Evolutionary conservation across 768 basidiomycete species (phyloP).

Genomic region (Boletus pseudopeckii): DNA sequence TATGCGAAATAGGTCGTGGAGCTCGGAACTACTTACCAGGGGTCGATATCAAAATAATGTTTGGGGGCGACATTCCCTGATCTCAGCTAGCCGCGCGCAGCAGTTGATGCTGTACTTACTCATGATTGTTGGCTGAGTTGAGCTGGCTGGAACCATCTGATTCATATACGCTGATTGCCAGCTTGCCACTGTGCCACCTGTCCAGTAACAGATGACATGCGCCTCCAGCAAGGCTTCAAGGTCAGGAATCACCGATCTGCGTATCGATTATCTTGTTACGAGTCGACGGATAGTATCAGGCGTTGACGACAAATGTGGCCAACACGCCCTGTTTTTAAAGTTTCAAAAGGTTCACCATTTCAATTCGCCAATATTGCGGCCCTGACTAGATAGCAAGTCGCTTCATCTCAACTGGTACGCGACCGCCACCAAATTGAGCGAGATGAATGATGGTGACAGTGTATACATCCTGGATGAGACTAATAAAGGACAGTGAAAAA

Average conservation of each 20-base stretch:
- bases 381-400: slow-evolving; percentile 9
- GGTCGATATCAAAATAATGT: slow-evolving; percentile 13
- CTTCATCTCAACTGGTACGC: not conserved
- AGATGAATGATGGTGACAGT: slow-evolving; percentile 13
- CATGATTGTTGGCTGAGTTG: slow-evolving; percentile 3
- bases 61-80: slow-evolving; percentile 15
- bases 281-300: slow-evolving; percentile 9
- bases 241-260: slow-evolving; percentile 2
- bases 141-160: slow-evolving; percentile 15
- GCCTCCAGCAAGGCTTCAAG: slow-evolving; percentile 16
- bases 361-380: slow-evolving; percentile 10
- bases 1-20: slow-evolving; percentile 19
- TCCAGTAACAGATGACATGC: slow-evolving; percentile 16
- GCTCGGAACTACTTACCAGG: slow-evolving; percentile 13
- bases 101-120: slow-evolving; percentile 9
- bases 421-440: not conserved
- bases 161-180: slow-evolving; percentile 20
- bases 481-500: slow-evolving; percentile 30
- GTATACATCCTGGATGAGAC: slow-evolving; percentile 24
- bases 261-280: slow-evolving; percentile 15
- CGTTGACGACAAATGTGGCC: slow-evolving; percentile 15
- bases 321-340: slow-evolving; percentile 9
- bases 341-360: not conserved
- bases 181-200: slow-evolving; percentile 19
- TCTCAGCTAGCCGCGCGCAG: slow-evolving; percentile 23